A percentile compares a stretch with the other conserved stretches of the same genome.
phyloP scores from a whole-genome alignment of 805 yeast species.

The Middelhovenomyces tepae region DNA sequence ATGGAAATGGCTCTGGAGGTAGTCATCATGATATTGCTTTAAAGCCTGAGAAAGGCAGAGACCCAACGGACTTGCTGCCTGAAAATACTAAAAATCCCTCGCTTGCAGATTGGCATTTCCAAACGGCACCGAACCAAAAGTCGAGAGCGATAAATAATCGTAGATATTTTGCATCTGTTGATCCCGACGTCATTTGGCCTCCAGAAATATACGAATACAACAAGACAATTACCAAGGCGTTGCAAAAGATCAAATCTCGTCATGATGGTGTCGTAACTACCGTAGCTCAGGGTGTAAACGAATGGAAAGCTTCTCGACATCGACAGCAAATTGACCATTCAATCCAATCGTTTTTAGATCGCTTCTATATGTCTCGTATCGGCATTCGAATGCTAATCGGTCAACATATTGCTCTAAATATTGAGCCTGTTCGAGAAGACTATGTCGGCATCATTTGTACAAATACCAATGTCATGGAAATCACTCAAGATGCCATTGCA shows the following conservation, averaged over 20 bases:
- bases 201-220: constrained; percentile 66
- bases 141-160: neutral
- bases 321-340: constrained; percentile 53
- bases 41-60: constrained; percentile 15
- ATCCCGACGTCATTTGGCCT: constrained; percentile 57
- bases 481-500: constrained; percentile 82
- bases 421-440: constrained; percentile 51
- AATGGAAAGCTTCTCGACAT: constrained; percentile 59
- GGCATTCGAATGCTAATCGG: constrained; percentile 92
- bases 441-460: constrained; percentile 88
- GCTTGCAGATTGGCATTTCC: neutral
- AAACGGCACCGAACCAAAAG: neutral
- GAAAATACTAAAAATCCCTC: neutral
- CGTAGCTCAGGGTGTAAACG: constrained; percentile 84
- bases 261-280: constrained; percentile 95
- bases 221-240: constrained; percentile 52
- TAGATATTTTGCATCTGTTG: constrained; percentile 43
- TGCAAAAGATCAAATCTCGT: constrained; percentile 65
- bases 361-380: constrained; percentile 83
- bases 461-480: constrained; percentile 71
- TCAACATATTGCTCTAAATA: constrained; percentile 77
- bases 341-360: constrained; percentile 72
- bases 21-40: constrained; percentile 20
- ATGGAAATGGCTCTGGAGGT: too few relatives aligned
- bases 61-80: too few relatives aligned